Evolutionary conservation across 768 basidiomycete genomes (phyloP), one percentile per base, ranked within the genome.

Genomic region (Russula emetica): DNA sequence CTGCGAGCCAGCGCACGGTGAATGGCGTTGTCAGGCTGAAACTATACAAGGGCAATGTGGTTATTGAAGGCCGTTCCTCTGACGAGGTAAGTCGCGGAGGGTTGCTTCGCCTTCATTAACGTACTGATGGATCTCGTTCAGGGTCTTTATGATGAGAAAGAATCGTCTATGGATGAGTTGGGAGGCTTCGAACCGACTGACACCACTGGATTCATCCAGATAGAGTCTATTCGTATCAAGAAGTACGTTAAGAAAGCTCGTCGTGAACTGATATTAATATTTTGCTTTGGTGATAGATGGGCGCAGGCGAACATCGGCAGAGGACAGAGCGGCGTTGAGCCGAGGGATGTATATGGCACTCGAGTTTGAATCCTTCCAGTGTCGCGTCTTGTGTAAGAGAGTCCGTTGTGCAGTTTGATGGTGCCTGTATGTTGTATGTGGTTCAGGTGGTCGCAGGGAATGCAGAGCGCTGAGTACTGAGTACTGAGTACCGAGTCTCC

Each of bases 151-250:
- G 97, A 99, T 72, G 94, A 92, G 71, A 87, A 87, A 36, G 83
- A 97, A 77, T 93, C 92, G 11, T 97, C 94, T 60, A 98, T 99
- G 97, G 97, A 99, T 75, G 94, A 96, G 78, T 86, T 98, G 62
- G 96, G 97, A 65, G 96, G 95, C 49, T 98, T 99, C 76, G 93
- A 96, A 78, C 95, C 95, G 24, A 92, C 90, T 36, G 94, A 96
- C 72, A 94, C 94, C 40, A 84, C 90, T 55, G 95, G 95, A 5
- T 98, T 98, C 82, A 98, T 98, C 76, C 87, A 90, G 72, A 98
- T 99, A 68, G 92, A 97, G 75, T 92, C 92, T 36, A 98, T 99
- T 76, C 86, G 97, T 53, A 94, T 99, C 76, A 98, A 97, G 82
- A 94, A 97, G 87, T 96, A 73, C 66, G 87, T 78, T 13, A 58